Evolutionary conservation across 2,329 filamentous ascomycete species (phyloP).

Genomic region (Penicillium sp.): DNA sequence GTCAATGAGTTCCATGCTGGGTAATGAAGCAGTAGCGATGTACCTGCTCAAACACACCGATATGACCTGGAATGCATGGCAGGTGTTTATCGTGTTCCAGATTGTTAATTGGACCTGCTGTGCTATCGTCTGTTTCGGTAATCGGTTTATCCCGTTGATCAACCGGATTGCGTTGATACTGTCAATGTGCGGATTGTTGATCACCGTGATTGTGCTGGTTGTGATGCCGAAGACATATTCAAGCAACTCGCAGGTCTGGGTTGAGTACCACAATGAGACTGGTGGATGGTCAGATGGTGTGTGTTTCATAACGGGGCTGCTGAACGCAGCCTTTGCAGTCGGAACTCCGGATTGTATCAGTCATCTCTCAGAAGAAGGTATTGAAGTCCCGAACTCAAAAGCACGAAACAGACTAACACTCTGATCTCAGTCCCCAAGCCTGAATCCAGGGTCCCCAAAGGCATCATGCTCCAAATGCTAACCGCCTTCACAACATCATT

Average conservation of each 20-base stretch:
- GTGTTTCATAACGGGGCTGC: conserved; percentile 57
- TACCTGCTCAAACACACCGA: conserved; percentile 27
- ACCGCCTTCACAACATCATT: conserved; percentile 46
- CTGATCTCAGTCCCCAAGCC: conserved; percentile 25
- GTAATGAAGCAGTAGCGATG: conserved; percentile 34
- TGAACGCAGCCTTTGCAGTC: conserved; percentile 67
- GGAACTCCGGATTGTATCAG: conserved; percentile 64
- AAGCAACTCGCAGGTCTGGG: conserved; percentile 29
- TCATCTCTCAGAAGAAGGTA: conserved; percentile 60
- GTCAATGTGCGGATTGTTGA: conserved; percentile 49
- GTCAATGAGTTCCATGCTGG: conserved; percentile 34
- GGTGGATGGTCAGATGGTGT: conserved; percentile 34
- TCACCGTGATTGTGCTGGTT: conserved; percentile 49
- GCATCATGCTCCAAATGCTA: conserved; percentile 47
- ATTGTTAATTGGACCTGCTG: conserved; percentile 54
- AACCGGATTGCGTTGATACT: conserved; percentile 56
- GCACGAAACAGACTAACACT: background rate
- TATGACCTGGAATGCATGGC: conserved; percentile 29
- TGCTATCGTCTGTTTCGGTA: conserved; percentile 53
- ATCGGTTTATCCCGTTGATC: conserved; percentile 49
- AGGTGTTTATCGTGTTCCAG: conserved; percentile 40
- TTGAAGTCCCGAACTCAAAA: background rate
- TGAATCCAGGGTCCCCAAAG: conserved; percentile 44
- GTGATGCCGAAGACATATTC: conserved; percentile 48
- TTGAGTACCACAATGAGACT: conserved; percentile 28